Evolutionary conservation across 2,329 filamentous ascomycete genomes (phyloP).

Genomic region (Teratosphaeria epicoccoides): DNA sequence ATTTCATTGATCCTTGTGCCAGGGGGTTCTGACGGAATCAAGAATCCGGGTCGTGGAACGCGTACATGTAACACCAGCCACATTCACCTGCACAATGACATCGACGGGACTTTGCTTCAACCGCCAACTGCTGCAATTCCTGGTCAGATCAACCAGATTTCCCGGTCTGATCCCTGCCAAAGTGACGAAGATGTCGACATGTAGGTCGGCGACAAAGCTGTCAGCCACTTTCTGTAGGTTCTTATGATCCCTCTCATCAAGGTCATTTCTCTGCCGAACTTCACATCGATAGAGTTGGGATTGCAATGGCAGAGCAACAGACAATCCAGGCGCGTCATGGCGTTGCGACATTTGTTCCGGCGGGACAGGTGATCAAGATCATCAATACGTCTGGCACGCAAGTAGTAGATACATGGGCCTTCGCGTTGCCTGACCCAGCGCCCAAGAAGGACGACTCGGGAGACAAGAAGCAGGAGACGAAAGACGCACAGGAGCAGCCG

Average conservation of each 20-base stretch:
- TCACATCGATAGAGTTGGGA: neutral
- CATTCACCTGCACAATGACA: constrained; percentile 4
- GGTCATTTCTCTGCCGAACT: neutral
- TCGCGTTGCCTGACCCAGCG: constrained; percentile 37
- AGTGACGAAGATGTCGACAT: neutral
- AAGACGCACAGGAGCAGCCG: constrained; percentile 11
- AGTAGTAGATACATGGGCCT: constrained; percentile 38
- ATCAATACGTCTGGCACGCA: constrained; percentile 42
- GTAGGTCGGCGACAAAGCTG: too few relatives aligned
- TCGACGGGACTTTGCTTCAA: neutral
- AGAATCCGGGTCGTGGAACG: too few relatives aligned
- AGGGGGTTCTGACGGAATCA: too few relatives aligned
- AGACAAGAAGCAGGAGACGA: constrained; percentile 15
- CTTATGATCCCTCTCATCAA: neutral
- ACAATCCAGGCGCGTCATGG: constrained; percentile 40
- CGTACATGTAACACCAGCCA: constrained; percentile 1
- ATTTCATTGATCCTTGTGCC: too few relatives aligned
- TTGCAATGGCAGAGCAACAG: constrained; percentile 23
- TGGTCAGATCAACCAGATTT: neutral
- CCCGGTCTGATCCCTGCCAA: neutral
- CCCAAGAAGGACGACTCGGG: constrained; percentile 11
- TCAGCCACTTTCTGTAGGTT: constrained; percentile 3
- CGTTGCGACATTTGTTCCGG: constrained; percentile 40
- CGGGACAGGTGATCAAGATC: constrained; percentile 39
- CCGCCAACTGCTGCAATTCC: neutral